These are phyloP conservation scores for Wallacemonas sp. DNA, from an alignment of 208 protist genomes.

Conservation along the genomic window DNA sequence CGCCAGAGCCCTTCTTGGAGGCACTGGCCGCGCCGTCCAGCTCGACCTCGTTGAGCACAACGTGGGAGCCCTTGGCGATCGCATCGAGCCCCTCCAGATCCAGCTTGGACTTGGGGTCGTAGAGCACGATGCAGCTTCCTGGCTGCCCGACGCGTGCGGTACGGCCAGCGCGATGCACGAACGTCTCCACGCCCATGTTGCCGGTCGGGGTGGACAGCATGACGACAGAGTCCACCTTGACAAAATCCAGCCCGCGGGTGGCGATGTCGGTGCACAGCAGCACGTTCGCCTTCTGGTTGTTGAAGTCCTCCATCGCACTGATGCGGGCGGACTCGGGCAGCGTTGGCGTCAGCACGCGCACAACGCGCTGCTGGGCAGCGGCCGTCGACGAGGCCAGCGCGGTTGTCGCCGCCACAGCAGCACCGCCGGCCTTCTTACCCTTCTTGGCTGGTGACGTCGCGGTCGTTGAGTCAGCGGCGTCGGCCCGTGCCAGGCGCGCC, in stretches of 20 bases:
- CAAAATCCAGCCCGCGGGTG: constrained; percentile 95
- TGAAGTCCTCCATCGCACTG: constrained; percentile 84
- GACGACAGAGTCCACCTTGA: constrained; percentile 93
- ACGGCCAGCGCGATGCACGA: constrained; percentile 96
- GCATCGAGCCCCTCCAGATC: constrained; percentile 51
- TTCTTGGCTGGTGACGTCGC: constrained; percentile 3
- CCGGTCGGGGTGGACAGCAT: constrained; percentile 94
- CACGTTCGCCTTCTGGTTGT: constrained; percentile 60
- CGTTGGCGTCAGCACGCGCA: constrained; percentile 48
- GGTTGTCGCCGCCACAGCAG: neutral
- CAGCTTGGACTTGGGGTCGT: constrained; percentile 28
- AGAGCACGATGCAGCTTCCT: constrained; percentile 92
- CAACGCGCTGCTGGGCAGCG: constrained; percentile 21
- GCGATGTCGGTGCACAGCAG: constrained; percentile 95
- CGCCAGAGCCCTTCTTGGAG: constrained; percentile 12
- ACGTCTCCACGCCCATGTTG: constrained; percentile 88
- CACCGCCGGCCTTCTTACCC: constrained; percentile 21
- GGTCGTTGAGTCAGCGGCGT: neutral
- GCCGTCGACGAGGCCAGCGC: constrained; percentile 7
- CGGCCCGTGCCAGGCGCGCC: constrained; percentile 4
- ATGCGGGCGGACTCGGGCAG: constrained; percentile 77
- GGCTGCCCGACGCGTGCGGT: constrained; percentile 91
- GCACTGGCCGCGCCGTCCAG: neutral
- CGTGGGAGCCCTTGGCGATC: constrained; percentile 68
- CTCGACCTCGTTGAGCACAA: constrained; percentile 8